Conservation (phyloP, 257 asterid species). For the Coffea eugenioides region DNA sequence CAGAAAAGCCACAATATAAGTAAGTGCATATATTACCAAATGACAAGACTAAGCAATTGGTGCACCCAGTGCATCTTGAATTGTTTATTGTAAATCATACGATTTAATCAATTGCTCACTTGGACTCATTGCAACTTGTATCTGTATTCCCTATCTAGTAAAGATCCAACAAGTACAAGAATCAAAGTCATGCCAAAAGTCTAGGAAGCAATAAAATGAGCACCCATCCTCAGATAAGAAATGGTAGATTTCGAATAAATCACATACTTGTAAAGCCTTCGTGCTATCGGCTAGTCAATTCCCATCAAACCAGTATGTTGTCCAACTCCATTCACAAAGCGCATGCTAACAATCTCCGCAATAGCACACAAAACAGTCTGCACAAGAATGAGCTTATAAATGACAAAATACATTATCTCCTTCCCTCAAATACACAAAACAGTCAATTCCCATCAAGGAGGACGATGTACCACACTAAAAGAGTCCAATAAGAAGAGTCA, state of each 20-base stretch:
- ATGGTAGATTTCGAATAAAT: background rate
- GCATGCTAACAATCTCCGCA: conserved; percentile 81
- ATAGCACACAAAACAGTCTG: conserved; percentile 82
- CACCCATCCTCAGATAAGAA: background rate
- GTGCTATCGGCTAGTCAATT: conserved; percentile 88
- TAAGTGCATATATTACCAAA: too few species aligned
- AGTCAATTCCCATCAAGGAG: background rate
- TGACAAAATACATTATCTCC: background rate
- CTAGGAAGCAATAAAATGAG: too few species aligned
- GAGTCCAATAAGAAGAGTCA: background rate
- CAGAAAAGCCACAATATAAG: too few species aligned
- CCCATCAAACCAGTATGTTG: conserved; percentile 91
- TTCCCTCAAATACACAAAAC: background rate
- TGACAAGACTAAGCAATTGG: too few species aligned
- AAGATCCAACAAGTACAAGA: too few species aligned
- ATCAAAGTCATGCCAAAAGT: too few species aligned
- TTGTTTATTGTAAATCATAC: too few species aligned
- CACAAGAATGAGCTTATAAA: conserved; percentile 16
- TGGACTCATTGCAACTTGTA: too few species aligned
- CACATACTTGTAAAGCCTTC: conserved; percentile 93
- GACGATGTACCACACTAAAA: background rate
- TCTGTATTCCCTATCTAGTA: too few species aligned
- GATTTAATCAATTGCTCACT: too few species aligned
- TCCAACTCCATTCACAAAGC: conserved; percentile 76
- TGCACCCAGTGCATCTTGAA: too few species aligned